Evolutionary conservation across 768 basidiomycete species (phyloP), one percentile per base, ranked within the genome.

Genomic region (Holtermanniella nyarrowii): DNA sequence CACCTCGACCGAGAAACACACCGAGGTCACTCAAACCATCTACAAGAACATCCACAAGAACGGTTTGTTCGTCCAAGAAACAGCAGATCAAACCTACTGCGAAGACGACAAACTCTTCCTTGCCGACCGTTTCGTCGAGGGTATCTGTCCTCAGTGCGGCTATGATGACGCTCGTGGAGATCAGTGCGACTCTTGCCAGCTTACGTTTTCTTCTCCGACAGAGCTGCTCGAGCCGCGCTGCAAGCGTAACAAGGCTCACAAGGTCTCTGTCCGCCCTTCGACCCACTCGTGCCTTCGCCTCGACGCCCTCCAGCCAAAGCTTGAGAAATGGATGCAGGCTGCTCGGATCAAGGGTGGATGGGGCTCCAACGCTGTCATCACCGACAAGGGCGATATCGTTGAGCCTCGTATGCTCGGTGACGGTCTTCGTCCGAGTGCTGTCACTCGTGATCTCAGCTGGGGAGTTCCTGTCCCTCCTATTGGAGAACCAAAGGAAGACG

Each of bases 61-160:
- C 53, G 80, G 77, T 16, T 77, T 80, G 48, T 78, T 99, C 48
- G 80, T 83, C 66, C 84, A 82, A 66, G 85, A 95, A 69, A 78
- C 84, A 42, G 87, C 84, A 58, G 85, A 88, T 53, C 95, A 97
- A 74, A 88, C 88, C 0, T 99, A 88, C 66, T 99, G 93, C 66
- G 86, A 91, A 74, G 83, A 84, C 13, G 91, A 89, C 67, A 76
- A 81, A 55, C 87, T 88, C 84, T 99, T 95, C 75, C 74, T 99
- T 27, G 95, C 95, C 18, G 95, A 99, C 73, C 84, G 95, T 49
- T 97, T 85, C 72, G 91, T 97, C 0, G 93, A 97, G 72, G 95
- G 95, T n/a, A 88, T 81, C 26, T 99, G 95, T 68, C 95, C 95
- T 0, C 79, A 95, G 72, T 97, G 95, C 66, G 79, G 78, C 44